Evolutionary conservation across 371 early-diverging fungal genomes (phyloP).

Genomic region (Actinomucor elegans): DNA sequence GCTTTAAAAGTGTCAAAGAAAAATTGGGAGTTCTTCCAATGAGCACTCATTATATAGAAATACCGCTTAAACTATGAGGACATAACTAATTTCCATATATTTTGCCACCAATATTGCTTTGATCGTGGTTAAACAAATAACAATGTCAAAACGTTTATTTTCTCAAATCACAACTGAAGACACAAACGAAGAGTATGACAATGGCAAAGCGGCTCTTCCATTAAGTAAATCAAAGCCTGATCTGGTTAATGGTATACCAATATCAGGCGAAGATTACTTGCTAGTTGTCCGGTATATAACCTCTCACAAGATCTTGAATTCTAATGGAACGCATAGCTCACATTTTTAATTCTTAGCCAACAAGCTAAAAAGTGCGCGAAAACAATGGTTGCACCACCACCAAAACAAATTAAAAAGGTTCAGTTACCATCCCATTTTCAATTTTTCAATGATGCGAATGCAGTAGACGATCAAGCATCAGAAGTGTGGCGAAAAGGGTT

Average conservation of each 20-base stretch:
- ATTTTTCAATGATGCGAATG: conserved; percentile 3
- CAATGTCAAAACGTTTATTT: conserved; percentile 30
- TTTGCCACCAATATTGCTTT: too few relatives aligned
- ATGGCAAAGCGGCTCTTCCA: conserved; percentile 25
- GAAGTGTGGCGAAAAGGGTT: conserved; percentile 34
- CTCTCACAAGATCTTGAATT: too few relatives aligned
- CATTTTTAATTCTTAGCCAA: conserved; percentile 12
- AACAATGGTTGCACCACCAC: conserved; percentile 32
- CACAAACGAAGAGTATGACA: conserved; percentile 13
- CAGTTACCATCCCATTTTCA: conserved; percentile 31
- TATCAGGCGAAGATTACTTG: conserved; percentile 49
- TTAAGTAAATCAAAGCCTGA: conserved; percentile 28
- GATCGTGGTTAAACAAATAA: too few relatives aligned
- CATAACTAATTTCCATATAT: too few relatives aligned
- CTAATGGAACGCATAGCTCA: too few relatives aligned
- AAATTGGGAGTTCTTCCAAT: too few relatives aligned
- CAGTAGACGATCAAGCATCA: conserved; percentile 8
- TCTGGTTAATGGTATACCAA: conserved; percentile 42
- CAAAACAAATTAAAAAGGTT: conserved; percentile 17
- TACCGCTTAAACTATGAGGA: too few relatives aligned
- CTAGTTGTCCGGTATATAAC: conserved; percentile 48
- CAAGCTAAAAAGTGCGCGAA: conserved; percentile 35
- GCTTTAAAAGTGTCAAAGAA: too few relatives aligned
- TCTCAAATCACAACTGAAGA: conserved; percentile 23
- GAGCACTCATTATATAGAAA: too few relatives aligned